Conservation (phyloP, 2,329 filamentous ascomycete genomes). For the Neopestalotiopsis sp. region DNA sequence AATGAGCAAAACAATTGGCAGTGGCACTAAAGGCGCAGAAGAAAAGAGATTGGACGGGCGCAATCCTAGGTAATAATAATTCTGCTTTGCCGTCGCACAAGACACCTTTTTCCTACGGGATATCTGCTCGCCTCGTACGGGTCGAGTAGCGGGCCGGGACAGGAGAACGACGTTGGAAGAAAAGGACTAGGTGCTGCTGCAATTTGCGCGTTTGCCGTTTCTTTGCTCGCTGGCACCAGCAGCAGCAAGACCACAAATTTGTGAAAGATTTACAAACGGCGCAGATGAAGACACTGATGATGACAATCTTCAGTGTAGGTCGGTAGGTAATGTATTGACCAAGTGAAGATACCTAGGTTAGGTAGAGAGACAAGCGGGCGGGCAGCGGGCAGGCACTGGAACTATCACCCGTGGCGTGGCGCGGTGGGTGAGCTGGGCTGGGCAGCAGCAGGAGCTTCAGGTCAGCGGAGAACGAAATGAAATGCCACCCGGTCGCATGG, state of each 20-base stretch:
- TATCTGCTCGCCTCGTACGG: conserved; percentile 6
- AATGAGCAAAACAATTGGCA: background rate
- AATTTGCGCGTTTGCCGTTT: background rate
- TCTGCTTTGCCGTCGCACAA: conserved; percentile 14
- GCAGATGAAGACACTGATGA: background rate
- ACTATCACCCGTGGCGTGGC: background rate
- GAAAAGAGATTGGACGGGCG: background rate
- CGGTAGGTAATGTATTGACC: background rate
- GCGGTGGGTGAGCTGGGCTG: background rate
- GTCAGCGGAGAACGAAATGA: background rate
- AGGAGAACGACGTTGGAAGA: conserved; percentile 9
- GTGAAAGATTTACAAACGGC: background rate
- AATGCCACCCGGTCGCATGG: background rate
- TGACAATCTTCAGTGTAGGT: background rate
- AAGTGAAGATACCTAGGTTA: background rate
- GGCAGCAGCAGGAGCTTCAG: background rate
- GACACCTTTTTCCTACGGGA: conserved; percentile 12
- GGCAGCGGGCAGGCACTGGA: conserved; percentile 4
- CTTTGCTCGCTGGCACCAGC: background rate
- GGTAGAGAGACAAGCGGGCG: background rate
- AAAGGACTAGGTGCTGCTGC: background rate
- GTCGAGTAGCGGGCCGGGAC: background rate
- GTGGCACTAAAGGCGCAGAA: conserved; percentile 2
- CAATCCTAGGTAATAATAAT: background rate
- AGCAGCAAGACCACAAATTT: background rate